A percentile compares a stretch with the other conserved stretches of the same genome.
Conservation (phyloP, 1,284 basidiomycete genomes). For the Waitea zeae region DNA sequence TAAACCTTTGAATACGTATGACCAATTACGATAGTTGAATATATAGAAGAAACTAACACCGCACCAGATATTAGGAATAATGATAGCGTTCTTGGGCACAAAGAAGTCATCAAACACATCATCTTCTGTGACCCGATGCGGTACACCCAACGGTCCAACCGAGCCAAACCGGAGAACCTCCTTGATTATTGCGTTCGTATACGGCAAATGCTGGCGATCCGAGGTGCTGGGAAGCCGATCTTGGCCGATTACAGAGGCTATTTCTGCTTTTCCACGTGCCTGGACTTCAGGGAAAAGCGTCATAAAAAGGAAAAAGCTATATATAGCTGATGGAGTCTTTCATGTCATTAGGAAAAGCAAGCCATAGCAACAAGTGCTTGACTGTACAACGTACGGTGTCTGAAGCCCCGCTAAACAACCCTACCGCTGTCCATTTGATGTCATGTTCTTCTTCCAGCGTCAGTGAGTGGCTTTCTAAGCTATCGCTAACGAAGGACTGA, state of each 20-base stretch:
- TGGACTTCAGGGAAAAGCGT: conserved; percentile 9
- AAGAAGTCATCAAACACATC: conserved; percentile 9
- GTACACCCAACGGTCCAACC: conserved; percentile 6
- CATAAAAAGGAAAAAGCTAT: conserved; percentile 12
- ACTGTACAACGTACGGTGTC: conserved; percentile 6
- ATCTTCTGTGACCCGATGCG: conserved; percentile 6
- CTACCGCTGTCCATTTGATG: conserved; percentile 9
- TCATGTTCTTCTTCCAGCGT: conserved; percentile 5
- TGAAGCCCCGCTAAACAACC: conserved; percentile 8
- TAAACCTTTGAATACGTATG: no score
- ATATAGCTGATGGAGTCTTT: background rate
- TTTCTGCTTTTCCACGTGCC: conserved; percentile 9
- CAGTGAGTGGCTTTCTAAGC: conserved; percentile 5
- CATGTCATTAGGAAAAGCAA: background rate
- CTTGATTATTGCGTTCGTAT: conserved; percentile 9
- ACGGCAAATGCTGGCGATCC: conserved; percentile 4
- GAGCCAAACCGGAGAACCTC: conserved; percentile 10
- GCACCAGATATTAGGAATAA: conserved; percentile 5
- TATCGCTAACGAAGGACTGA: conserved; percentile 7
- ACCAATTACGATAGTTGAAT: background rate
- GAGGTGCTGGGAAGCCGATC: conserved; percentile 9
- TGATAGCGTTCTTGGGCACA: conserved; percentile 8
- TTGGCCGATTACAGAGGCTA: conserved; percentile 9
- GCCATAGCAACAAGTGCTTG: background rate
- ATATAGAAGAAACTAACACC: background rate